Evolutionary conservation across 352 stramenopile species (phyloP).

Genomic region (Pythium periplocum): DNA sequence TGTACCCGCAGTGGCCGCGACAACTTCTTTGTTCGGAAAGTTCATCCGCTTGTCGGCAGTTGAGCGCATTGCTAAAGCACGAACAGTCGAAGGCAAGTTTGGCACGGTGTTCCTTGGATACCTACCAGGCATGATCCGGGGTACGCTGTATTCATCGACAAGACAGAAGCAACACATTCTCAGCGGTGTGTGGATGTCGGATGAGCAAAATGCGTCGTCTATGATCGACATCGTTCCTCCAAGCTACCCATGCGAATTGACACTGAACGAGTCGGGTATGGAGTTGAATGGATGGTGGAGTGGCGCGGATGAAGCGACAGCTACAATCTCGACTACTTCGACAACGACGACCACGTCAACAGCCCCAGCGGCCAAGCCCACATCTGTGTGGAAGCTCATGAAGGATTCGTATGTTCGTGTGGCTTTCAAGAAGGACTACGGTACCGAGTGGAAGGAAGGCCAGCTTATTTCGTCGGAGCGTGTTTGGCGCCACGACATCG

Average conservation of each 20-base stretch:
- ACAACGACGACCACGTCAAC: neutral
- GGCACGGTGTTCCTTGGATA: slow-evolving; percentile 64
- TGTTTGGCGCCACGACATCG: slow-evolving; percentile 77
- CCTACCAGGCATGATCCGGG: slow-evolving; percentile 50
- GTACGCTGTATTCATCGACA: slow-evolving; percentile 35
- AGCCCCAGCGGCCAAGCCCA: neutral
- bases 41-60: slow-evolving; percentile 64
- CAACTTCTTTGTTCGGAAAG: slow-evolving; percentile 22
- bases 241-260: slow-evolving; percentile 66
- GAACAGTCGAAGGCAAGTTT: slow-evolving; percentile 66
- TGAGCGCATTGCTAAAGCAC: slow-evolving; percentile 36
- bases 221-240: slow-evolving; percentile 63
- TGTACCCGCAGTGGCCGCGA: slow-evolving; percentile 7
- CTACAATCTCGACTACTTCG: slow-evolving; percentile 8
- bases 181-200: slow-evolving; percentile 60
- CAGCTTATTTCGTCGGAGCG: slow-evolving; percentile 76
- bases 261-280: slow-evolving; percentile 37
- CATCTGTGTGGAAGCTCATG: slow-evolving; percentile 62
- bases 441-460: slow-evolving; percentile 80
- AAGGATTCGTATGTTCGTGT: slow-evolving; percentile 84
- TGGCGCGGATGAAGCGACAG: slow-evolving; percentile 28
- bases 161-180: slow-evolving; percentile 29
- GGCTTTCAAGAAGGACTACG: slow-evolving; percentile 89
- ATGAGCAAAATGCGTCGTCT: slow-evolving; percentile 31
- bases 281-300: slow-evolving; percentile 81